Base-by-base conservation (phyloP, 2,329 filamentous ascomycete genomes). In the Ophiostoma fasciatum region DNA sequence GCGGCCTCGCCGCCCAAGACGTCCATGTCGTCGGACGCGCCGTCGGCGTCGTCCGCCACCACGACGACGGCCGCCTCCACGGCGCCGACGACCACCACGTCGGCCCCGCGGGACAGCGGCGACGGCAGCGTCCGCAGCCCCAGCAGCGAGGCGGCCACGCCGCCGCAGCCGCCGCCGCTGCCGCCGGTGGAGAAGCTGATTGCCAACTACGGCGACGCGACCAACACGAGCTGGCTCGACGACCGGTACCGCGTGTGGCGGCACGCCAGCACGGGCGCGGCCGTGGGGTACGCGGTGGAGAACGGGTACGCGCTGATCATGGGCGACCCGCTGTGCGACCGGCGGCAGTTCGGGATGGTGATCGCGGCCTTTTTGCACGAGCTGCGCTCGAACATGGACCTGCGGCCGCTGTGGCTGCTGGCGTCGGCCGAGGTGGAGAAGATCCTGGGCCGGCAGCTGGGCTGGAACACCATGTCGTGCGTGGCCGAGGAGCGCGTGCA, bases 201-300 rank as follows among this genome's bases (percentile, higher is more conserved):
- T 54, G 84, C 84, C 51, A 94, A 94, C 56, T 94, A 94, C 48
- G 87, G 87, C 43, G 87, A 94, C 56, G 84, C 87, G 2, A 85
- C 84, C 33, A 92, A 93, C 51, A 94, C 87, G 0, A 90, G 84
- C 0, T 94, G 85, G 84, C 71, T 90, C 7, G 87, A 94, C 53
- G 81, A 85, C 7, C 76, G 84, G 7, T 94, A 87, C 54, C 69
- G 82, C 50, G 76, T 93, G 39, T 94, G 84, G 83, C 77, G 87
- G 21, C 83, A 94, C 51, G 60, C 70, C 17, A 55, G 62, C 23
- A 88, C 81, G 3, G 87, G 87, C 33, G 87, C 85, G 0, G 85
- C 85, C 5, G 68, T 94, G 23, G 82, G 84, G 10, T 94, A 82
- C 51, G 82, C 90, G 2, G 72, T 74, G 31, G 74, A 80, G 45